These are phyloP conservation scores for Vigna hirtella DNA, from an alignment of 306 rosid genomes.

Conservation along the genomic window DNA sequence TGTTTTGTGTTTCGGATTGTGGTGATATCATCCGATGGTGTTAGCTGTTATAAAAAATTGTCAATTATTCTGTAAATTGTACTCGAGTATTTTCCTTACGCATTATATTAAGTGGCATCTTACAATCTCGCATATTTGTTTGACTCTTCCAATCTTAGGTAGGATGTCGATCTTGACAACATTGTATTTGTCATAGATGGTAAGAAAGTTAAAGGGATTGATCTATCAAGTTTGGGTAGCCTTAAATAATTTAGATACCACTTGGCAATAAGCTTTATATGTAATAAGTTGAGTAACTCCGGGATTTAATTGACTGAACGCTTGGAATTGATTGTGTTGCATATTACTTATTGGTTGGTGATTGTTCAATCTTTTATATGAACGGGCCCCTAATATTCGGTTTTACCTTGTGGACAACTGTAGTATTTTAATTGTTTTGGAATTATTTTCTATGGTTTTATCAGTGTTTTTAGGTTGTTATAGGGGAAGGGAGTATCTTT, in stretches of 20 bases:
- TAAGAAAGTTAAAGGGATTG: constrained; percentile 18
- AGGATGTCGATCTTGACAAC: background rate
- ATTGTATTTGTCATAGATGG: background rate
- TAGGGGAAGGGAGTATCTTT: background rate
- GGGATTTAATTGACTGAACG: constrained; percentile 2
- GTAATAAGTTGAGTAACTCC: background rate
- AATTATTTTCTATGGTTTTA: background rate
- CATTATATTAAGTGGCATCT: background rate
- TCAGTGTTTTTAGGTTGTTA: background rate
- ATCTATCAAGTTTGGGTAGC: constrained; percentile 23
- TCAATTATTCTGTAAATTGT: background rate
- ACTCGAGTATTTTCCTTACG: background rate
- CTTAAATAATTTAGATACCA: background rate
- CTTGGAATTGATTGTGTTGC: background rate
- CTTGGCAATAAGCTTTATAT: background rate
- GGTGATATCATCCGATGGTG: background rate
- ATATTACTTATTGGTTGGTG: background rate
- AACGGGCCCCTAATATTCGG: constrained; percentile 12
- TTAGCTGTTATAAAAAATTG: background rate
- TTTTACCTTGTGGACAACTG: constrained; percentile 3
- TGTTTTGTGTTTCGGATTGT: background rate
- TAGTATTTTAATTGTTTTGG: constrained; percentile 10
- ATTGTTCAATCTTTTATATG: background rate
- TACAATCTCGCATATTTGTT: constrained; percentile 12
- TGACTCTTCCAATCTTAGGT: background rate